These are phyloP conservation scores for Komagataella kurtzmanii DNA, from an alignment of 805 yeast genomes.

Conservation along the genomic window DNA sequence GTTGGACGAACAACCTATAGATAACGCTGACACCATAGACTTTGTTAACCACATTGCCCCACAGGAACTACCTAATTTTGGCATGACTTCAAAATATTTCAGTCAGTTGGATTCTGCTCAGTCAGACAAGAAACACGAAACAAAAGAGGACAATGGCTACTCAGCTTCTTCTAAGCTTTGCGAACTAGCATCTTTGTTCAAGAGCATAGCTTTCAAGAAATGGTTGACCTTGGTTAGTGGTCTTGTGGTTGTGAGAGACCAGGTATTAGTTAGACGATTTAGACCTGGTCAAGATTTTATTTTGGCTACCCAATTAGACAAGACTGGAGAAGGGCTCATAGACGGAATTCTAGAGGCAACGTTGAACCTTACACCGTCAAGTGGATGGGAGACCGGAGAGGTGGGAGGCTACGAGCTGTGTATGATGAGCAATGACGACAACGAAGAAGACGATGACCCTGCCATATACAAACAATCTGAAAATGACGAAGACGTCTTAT, in stretches of 20 bases:
- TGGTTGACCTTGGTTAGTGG: conserved; percentile 58
- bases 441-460: conserved; percentile 62
- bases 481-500: conserved; percentile 63
- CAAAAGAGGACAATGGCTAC: conserved; percentile 13
- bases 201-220: conserved; percentile 48
- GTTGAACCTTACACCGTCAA: conserved; percentile 65
- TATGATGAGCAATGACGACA: conserved; percentile 43
- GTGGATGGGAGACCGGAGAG: conserved; percentile 83
- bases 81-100: conserved; percentile 7
- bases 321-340: conserved; percentile 22
- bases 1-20: conserved; percentile 19
- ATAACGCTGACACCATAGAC: conserved; percentile 18
- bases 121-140: neutral
- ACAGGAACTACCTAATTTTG: conserved; percentile 46
- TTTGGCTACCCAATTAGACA: conserved; percentile 51
- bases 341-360: conserved; percentile 66
- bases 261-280: conserved; percentile 68
- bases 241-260: conserved; percentile 48
- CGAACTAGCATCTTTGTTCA: conserved; percentile 43
- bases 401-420: conserved; percentile 90
- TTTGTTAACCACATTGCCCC: conserved; percentile 14
- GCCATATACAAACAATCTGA: conserved; percentile 63
- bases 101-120: neutral
- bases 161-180: conserved; percentile 24
- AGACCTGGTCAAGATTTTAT: conserved; percentile 94